Conservation (phyloP, 2,329 filamentous ascomycete species). For the Pochonia chlamydosporia region DNA sequence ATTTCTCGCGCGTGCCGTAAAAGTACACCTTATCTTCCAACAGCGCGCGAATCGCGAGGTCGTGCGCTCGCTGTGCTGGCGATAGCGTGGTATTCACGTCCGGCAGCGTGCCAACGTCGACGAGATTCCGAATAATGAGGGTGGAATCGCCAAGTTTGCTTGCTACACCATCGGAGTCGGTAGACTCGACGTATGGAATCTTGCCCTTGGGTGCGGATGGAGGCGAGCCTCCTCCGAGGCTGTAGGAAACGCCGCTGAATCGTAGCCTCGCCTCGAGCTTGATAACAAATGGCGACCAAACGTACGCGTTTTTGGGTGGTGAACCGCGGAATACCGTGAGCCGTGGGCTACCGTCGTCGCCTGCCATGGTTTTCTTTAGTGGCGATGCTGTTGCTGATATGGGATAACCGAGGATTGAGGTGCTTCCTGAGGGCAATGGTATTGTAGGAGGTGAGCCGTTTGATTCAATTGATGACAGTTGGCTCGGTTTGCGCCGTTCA, state of each 20-base stretch:
- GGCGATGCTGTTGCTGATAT: too few relatives aligned
- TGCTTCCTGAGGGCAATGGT: too few relatives aligned
- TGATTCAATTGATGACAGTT: too few relatives aligned
- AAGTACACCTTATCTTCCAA: conserved; percentile 58
- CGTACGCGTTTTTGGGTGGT: conserved; percentile 30
- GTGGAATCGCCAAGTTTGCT: conserved; percentile 43
- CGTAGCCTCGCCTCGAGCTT: conserved; percentile 59
- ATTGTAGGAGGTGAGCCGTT: too few relatives aligned
- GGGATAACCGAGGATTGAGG: too few relatives aligned
- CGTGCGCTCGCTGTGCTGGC: conserved; percentile 33
- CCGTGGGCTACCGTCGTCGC: not conserved
- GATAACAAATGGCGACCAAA: conserved; percentile 57
- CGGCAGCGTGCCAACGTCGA: conserved; percentile 29
- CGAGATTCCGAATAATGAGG: conserved; percentile 45
- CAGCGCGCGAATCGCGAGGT: conserved; percentile 47
- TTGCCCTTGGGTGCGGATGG: conserved; percentile 48
- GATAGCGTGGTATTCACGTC: conserved; percentile 43
- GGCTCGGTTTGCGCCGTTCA: too few relatives aligned
- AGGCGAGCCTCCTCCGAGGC: conserved; percentile 36
- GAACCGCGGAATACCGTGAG: conserved; percentile 44
- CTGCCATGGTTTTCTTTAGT: not conserved
- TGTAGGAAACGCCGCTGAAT: conserved; percentile 43
- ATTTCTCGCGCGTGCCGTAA: conserved; percentile 48
- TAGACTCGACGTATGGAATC: conserved; percentile 47
- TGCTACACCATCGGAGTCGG: not conserved